Evolutionary conservation across 306 rosid genomes (phyloP), one percentile per base, ranked within the genome.

Genomic region (Cucurbita pepo): DNA sequence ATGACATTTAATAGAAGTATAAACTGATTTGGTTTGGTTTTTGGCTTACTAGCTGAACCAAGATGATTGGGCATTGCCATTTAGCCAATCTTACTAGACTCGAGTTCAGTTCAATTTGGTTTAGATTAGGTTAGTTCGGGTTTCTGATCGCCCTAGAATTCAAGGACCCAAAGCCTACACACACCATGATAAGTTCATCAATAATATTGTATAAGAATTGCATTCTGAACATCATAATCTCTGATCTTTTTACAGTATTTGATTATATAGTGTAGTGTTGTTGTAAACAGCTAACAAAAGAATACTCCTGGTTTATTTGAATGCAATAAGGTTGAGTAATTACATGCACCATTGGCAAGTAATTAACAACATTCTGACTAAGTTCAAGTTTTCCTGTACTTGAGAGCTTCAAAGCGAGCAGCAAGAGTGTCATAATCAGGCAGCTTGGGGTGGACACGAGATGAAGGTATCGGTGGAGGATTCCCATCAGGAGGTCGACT

Each of bases 331-430:
- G 57, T 25, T 4, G 56, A 69, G 73, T 69, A 69, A 41, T 21
- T 45, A 65, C 71, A 6, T 41, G 71, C 67, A 37, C 47, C 36
- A 30, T 30, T 30, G 34, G 34, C 34, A 30, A 30, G 34, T 30
- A 30, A 30, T 30, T 30, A 30, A 30, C 41, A 67, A 4, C 45
- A 30, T 50, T 48, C 57, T 4, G 41, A 67, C 43, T 18, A 16
- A 57, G 78, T 62, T 52, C 70, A 79, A n/a, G 79, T 83, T 84
- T 89, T 94, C 55, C 66, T 85, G 86, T 78, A 51, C 81, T 94
- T 95, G 50, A 95, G 89, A 11, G 96, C 88, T 71, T 95, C 96
- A 61, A 95, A 95, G 22, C 91, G 97, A 6, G 99, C 97, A 3
- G 99, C 78, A 38, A 95, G 95, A 60, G 86, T 77, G 51, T 89